A percentile compares a stretch with the other conserved stretches of the same genome.
Conservation (phyloP, 805 yeast genomes). For the Hanseniaspora valbyensis region DNA sequence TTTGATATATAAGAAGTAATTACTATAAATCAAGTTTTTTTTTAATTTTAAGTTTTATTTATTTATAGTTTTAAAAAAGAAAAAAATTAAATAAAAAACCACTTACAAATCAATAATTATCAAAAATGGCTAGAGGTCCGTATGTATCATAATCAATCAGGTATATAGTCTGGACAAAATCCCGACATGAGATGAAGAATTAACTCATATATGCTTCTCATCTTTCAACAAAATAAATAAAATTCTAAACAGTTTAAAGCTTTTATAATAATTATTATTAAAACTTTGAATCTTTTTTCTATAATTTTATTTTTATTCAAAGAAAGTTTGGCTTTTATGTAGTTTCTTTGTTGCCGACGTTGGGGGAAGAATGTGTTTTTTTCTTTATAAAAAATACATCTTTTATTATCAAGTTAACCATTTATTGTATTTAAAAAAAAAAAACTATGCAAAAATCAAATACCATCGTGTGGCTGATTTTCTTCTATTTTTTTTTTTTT, state of each 20-base stretch:
- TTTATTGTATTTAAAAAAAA: neutral
- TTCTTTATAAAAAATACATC: neutral
- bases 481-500: no score
- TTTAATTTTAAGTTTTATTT: no score
- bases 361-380: slow-evolving; percentile 9
- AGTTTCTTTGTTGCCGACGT: slow-evolving; percentile 14
- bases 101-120: slow-evolving; percentile 20
- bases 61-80: no score
- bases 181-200: slow-evolving; percentile 13
- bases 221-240: neutral
- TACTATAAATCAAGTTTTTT: no score
- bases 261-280: neutral
- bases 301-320: neutral
- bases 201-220: neutral
- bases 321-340: neutral
- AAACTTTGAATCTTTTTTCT: neutral
- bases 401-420: slow-evolving; percentile 3
- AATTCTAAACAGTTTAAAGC: neutral
- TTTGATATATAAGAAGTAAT: no score
- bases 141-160: slow-evolving; percentile 31
- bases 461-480: neutral
- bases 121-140: slow-evolving; percentile 71
- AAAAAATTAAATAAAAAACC: neutral
- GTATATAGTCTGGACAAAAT: slow-evolving; percentile 18
- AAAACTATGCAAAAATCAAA: no score